Percentiles rank a stretch among this genome's conserved stretches.
Conservation (phyloP, 2,329 filamentous ascomycete genomes). For the Alternaria gaisen region DNA sequence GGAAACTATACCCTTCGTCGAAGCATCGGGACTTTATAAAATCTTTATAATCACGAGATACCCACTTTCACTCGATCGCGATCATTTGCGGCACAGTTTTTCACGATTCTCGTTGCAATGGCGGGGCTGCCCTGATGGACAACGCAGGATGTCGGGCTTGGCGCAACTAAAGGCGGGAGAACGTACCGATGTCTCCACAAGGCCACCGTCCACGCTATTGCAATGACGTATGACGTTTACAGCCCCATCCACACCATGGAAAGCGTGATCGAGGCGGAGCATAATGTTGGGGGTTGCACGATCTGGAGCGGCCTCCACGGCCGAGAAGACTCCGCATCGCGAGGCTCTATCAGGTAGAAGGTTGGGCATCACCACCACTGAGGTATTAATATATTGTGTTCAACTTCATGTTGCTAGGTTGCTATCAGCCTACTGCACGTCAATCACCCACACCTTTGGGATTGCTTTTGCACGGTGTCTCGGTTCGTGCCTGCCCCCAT, state of each 20-base stretch:
- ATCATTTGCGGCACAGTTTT: constrained; percentile 15
- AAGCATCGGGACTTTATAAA: background rate
- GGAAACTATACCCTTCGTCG: background rate
- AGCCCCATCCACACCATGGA: constrained; percentile 12
- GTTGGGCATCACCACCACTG: constrained; percentile 19
- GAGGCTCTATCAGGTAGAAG: constrained; percentile 1
- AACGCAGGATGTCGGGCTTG: constrained; percentile 30
- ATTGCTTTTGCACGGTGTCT: constrained; percentile 30
- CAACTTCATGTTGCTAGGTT: background rate
- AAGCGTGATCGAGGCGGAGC: constrained; percentile 18
- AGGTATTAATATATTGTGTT: constrained; percentile 37
- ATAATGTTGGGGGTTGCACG: constrained; percentile 13
- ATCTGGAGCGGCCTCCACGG: constrained; percentile 33
- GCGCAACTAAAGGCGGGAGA: constrained; percentile 35
- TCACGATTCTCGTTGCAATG: constrained; percentile 18
- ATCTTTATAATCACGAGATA: constrained; percentile 15
- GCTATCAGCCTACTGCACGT: constrained; percentile 1
- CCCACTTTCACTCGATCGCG: constrained; percentile 17
- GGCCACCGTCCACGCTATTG: constrained; percentile 25
- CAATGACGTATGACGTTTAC: constrained; percentile 34
- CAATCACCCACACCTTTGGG: constrained; percentile 16
- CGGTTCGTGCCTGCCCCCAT: constrained; percentile 19
- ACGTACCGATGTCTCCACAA: constrained; percentile 19
- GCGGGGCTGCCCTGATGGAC: constrained; percentile 23
- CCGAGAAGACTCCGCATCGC: constrained; percentile 28